These are phyloP conservation scores for Boletus pseudopeckii DNA, from an alignment of 768 basidiomycete genomes.

Conservation along the genomic window DNA sequence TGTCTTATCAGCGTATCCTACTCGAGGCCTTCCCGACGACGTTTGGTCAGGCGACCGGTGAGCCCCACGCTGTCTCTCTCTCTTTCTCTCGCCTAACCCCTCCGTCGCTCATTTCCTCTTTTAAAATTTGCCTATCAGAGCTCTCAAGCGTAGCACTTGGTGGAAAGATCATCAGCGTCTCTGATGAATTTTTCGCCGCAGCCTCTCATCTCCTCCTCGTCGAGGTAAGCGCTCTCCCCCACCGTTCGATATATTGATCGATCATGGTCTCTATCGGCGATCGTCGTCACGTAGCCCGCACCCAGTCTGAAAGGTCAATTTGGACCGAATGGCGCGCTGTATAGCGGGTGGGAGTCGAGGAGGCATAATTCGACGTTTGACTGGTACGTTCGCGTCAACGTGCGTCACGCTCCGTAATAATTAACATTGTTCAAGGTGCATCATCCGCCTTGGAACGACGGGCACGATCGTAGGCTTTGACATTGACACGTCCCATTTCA, in stretches of 20 bases:
- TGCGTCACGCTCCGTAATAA: background rate
- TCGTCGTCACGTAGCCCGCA: constrained; percentile 56
- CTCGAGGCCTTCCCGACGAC: constrained; percentile 45
- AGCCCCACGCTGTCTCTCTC: background rate
- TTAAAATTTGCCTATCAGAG: constrained; percentile 48
- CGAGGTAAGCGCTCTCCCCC: constrained; percentile 47
- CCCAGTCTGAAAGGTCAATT: constrained; percentile 93
- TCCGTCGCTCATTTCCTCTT: background rate
- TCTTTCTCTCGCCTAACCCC: background rate
- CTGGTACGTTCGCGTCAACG: constrained; percentile 51
- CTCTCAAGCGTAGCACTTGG: constrained; percentile 85
- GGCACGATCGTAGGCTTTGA: constrained; percentile 80
- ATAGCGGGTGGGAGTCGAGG: constrained; percentile 90
- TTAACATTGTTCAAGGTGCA: constrained; percentile 72
- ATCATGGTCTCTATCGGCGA: background rate
- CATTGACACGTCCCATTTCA: constrained; percentile 94
- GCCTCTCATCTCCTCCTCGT: constrained; percentile 80
- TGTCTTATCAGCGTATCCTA: constrained; percentile 44
- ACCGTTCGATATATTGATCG: background rate
- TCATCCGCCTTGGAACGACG: constrained; percentile 80
- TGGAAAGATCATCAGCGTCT: constrained; percentile 67
- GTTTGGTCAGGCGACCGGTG: constrained; percentile 54
- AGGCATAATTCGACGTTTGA: constrained; percentile 87
- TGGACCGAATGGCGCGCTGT: constrained; percentile 92
- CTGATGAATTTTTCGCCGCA: constrained; percentile 96